A percentile compares a stretch with the other conserved stretches of the same genome.
Evolutionary conservation across 1,284 basidiomycete genomes (phyloP).

Genomic region (Pascua guehoae): DNA sequence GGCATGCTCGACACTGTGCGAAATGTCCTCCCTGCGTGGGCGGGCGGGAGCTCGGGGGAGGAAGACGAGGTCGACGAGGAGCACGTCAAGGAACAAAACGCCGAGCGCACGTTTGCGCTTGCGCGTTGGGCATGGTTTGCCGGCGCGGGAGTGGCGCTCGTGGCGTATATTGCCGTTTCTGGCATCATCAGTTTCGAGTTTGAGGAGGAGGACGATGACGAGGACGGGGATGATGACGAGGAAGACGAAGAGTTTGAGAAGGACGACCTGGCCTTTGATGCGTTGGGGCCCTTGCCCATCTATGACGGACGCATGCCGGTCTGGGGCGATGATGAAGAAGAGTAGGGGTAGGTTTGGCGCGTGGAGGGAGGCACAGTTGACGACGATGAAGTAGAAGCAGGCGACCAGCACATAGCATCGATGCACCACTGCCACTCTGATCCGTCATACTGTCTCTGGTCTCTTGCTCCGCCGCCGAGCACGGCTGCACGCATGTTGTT

Average conservation of each 20-base stretch:
- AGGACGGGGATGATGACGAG: conserved; percentile 19
- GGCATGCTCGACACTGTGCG: not conserved
- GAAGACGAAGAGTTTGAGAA: conserved; percentile 13
- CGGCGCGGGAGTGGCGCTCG: conserved; percentile 31
- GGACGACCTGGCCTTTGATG: conserved; percentile 6
- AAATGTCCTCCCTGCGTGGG: not conserved
- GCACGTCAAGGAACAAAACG: not conserved
- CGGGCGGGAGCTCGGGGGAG: not conserved
- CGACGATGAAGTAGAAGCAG: conserved; percentile 51
- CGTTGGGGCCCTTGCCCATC: not conserved
- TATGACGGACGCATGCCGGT: not conserved
- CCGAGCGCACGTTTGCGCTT: conserved; percentile 21
- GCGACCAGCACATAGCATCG: too few relatives aligned
- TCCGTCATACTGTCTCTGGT: too few relatives aligned
- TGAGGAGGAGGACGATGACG: conserved; percentile 22
- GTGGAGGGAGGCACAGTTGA: conserved; percentile 48
- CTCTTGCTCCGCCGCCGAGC: too few relatives aligned
- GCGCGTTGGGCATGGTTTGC: conserved; percentile 41
- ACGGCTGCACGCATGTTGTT: too few relatives aligned
- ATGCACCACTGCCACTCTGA: too few relatives aligned
- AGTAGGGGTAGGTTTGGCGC: too few relatives aligned
- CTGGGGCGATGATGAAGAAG: conserved; percentile 9
- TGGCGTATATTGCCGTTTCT: conserved; percentile 35
- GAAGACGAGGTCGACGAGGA: not conserved
- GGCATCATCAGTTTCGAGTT: conserved; percentile 38